Conservation (phyloP, 192 early-diverging fungal species). For the Ramicandelaber brevisporus region DNA sequence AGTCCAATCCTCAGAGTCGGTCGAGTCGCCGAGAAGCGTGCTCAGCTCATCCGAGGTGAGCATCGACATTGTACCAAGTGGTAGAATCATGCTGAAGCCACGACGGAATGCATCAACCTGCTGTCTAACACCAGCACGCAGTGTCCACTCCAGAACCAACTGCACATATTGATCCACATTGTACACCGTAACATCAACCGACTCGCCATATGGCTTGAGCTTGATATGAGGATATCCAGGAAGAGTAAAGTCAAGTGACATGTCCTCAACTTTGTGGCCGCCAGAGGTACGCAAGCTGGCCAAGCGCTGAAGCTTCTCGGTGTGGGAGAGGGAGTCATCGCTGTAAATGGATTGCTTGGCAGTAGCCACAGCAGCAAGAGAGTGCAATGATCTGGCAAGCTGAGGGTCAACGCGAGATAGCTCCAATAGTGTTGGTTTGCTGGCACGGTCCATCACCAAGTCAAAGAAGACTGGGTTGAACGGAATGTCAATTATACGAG, state of each 20-base stretch:
- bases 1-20: conserved; percentile 50
- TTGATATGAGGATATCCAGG: conserved; percentile 52
- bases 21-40: conserved; percentile 30
- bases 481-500: conserved; percentile 60
- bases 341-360: conserved; percentile 28
- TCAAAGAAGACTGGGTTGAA: conserved; percentile 51
- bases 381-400: conserved; percentile 34
- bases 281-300: conserved; percentile 19
- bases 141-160: conserved; percentile 29
- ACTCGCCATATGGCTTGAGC: conserved; percentile 27
- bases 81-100: conserved; percentile 66
- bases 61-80: conserved; percentile 31
- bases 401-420: conserved; percentile 32
- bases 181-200: conserved; percentile 43
- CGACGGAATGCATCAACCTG: conserved; percentile 54
- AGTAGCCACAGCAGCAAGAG: conserved; percentile 32
- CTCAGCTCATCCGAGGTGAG: conserved; percentile 51
- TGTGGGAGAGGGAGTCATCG: conserved; percentile 16
- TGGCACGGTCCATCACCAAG: conserved; percentile 23
- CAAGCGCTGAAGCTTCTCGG: conserved; percentile 15
- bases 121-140: conserved; percentile 29
- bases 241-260: conserved; percentile 68
- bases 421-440: conserved; percentile 4
- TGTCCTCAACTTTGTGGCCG: conserved; percentile 23
- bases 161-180: conserved; percentile 63